Base-by-base conservation (phyloP, 2,329 filamentous ascomycete genomes). In the Trichophyton schoenleinii region DNA sequence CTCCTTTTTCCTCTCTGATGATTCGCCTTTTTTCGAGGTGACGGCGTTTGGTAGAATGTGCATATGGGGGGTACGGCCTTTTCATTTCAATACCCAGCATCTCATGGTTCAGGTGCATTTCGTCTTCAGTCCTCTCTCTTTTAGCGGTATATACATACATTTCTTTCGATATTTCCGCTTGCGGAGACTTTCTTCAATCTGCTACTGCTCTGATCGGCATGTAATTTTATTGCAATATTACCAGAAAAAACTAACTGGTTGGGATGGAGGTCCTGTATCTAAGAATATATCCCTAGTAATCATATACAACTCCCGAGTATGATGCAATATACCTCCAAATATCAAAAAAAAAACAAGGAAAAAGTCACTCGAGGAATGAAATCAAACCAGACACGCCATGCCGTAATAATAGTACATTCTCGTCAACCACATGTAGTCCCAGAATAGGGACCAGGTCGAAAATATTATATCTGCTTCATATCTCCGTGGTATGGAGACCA, bases 401-500 rank as follows among this genome's bases (percentile, higher is more conserved):
- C 58, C 41, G 48, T 49, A 48, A 46, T 48, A 48, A 46, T 36
- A 49, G 42, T 49, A 59, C 58, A 59, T 58, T 34, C 57, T 58
- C 22, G 11, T 57, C 53, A 20, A 38, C 36, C 53, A 7, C 20
- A 15, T 44, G 13, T 3, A 42, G 13, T 11, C 57, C 8, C 57
- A 34, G 5, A 20, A 58, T 9, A 28, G 15, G 25, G 11, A 28
- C n/a, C 18, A 34, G 36, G 36, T 28, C 58, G 60, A 60, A 41
- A 13, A 60, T 63, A 36, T 75, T 72, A 81, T 66, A 82, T 74
- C 64, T 70, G 73, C 68, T 79, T 80, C 66, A 80, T 74, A 58
- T 78, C 77, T 44, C 81, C 81, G 68, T 86, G 83, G 70, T 83
- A 82, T 53, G 83, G 82, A 77, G 79, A 81, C 83, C 83, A 86